Conservation (phyloP, 139 green algal genomes). For the Tetraselmis striata region DNA sequence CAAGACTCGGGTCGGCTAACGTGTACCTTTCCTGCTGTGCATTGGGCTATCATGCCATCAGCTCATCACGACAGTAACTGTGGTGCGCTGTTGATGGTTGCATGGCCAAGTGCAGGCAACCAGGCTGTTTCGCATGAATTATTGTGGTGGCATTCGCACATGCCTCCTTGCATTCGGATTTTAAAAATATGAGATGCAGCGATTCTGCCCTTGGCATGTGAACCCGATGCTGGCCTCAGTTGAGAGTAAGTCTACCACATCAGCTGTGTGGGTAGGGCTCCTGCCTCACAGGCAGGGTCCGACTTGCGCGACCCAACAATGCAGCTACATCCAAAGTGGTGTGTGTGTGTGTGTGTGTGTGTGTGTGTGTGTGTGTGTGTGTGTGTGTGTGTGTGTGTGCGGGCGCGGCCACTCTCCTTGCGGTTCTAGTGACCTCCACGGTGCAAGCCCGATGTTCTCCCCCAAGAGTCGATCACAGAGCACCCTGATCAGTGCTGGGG, state of each 20-base stretch:
- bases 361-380: no score
- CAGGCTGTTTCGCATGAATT: not conserved
- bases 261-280: no score
- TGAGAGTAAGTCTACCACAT: no score
- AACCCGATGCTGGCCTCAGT: no score
- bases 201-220: no score
- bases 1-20: not conserved
- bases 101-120: not conserved
- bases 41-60: no score
- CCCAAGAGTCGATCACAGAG: not conserved
- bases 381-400: not conserved
- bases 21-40: not conserved
- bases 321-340: not conserved
- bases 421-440: not conserved
- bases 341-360: not conserved
- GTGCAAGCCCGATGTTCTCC: not conserved
- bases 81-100: not conserved
- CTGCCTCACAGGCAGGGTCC: no score
- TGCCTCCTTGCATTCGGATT: no score
- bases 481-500: not conserved
- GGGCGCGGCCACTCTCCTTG: not conserved
- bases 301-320: no score
- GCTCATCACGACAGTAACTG: no score
- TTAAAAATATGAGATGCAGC: no score
- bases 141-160: not conserved